phyloP scores from a whole-genome alignment of 306 rosid species.

The Glycine tomentella region DNA sequence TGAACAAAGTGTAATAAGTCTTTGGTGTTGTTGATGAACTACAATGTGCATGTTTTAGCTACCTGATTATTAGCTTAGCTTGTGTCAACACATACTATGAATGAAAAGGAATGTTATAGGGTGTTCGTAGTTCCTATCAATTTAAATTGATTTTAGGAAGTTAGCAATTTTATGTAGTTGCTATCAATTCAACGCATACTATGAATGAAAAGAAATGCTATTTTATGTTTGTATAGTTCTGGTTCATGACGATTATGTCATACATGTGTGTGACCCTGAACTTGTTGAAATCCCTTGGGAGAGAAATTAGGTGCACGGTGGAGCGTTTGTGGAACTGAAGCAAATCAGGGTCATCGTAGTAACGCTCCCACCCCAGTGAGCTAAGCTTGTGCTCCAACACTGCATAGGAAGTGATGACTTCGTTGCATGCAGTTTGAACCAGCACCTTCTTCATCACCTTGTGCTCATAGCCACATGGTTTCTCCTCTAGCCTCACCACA shows the following conservation, averaged over 20 bases:
- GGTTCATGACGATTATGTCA: constrained; percentile 89
- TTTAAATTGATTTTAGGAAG: no score
- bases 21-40: no score
- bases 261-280: constrained; percentile 91
- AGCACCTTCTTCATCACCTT: constrained; percentile 54
- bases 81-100: no score
- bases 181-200: no score
- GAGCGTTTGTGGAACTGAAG: constrained; percentile 85
- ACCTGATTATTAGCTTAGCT: no score
- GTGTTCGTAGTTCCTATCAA: background rate
- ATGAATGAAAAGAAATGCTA: no score
- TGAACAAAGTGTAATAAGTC: no score
- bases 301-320: constrained; percentile 84
- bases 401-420: constrained; percentile 65
- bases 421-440: constrained; percentile 68
- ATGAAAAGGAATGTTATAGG: no score
- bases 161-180: no score
- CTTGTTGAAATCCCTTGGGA: constrained; percentile 78
- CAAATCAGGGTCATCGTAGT: constrained; percentile 82
- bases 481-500: constrained; percentile 80
- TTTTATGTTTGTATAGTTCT: no score
- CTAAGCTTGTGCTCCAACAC: constrained; percentile 61
- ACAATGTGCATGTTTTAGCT: no score
- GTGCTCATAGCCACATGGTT: constrained; percentile 47
- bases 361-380: constrained; percentile 85